Percentiles rank a stretch among this genome's conserved stretches.
These are phyloP conservation scores for Ambrosia trifida DNA, from an alignment of 129 eudicot genomes.

Conservation along the genomic window DNA sequence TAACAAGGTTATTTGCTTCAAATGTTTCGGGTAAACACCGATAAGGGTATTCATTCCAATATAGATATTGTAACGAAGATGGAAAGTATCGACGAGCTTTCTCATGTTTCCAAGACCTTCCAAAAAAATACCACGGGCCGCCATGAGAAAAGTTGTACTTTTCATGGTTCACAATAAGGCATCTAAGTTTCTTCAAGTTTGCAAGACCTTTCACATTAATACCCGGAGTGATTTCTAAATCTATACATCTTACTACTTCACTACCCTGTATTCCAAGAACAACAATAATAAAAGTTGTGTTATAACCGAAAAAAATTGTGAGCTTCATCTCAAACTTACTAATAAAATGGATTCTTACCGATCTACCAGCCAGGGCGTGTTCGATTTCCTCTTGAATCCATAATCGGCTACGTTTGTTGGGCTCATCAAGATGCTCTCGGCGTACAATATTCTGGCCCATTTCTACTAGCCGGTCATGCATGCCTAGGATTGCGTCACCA, in stretches of 20 bases:
- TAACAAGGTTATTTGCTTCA: background rate
- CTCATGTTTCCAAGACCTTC: background rate
- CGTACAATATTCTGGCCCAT: slow-evolving; percentile 8
- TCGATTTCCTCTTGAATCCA: slow-evolving; percentile 4
- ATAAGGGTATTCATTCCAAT: background rate
- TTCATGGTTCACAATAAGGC: no score
- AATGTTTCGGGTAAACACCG: slow-evolving; percentile 6
- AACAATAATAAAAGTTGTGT: background rate
- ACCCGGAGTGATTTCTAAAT: no score
- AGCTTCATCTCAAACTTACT: background rate
- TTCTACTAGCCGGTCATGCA: slow-evolving; percentile 12
- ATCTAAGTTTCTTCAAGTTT: slow-evolving; percentile 1
- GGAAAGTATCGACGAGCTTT: background rate
- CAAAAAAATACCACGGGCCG: no score
- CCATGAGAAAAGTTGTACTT: no score
- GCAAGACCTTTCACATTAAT: background rate
- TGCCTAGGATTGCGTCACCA: background rate
- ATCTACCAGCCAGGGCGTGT: background rate
- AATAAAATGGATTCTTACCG: slow-evolving; percentile 5
- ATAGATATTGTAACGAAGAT: background rate
- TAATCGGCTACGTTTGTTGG: slow-evolving; percentile 2
- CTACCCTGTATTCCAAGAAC: background rate
- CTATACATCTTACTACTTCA: background rate
- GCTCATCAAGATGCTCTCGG: background rate
- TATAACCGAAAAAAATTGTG: background rate